Evolutionary conservation across 192 early-diverging fungal genomes (phyloP), one percentile per base, ranked within the genome.

Genomic region (Chytriomyces sp.): DNA sequence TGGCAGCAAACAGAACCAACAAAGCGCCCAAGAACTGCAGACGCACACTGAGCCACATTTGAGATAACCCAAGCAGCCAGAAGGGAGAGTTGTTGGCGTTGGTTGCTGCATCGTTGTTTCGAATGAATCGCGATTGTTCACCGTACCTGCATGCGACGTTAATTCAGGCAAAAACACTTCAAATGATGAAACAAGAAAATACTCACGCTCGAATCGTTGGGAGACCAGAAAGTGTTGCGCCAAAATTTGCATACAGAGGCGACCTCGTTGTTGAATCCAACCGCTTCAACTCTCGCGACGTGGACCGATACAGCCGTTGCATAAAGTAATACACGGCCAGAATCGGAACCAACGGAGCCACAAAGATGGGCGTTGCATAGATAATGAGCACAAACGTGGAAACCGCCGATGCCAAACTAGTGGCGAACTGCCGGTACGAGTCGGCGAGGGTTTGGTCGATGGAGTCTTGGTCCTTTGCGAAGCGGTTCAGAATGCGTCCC

Each of bases 241-340:
- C 45, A 59, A 69, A 24, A 44, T 87, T 93, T 0, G 95, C 87
- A 77, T 94, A 96, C 2, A 97, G 82, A 0, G 94, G 93, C 0
- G 92, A 92, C 47, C 94, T 86, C 18, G 93, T 82, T 26, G 93
- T 88, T 5, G 93, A 92, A 64, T 95, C 94, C 5, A 98, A 81
- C n/a, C 94, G 92, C 76, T 96, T 95, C 44, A 98, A 71, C 81
- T 97, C 95, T 35, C 95, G 93, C 0, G 91, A 93, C 94, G 91
- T 90, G 4, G 89, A 77, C 45, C 93, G 84, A 82, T 96, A 98
- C 49, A 94, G 84, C 8, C 83, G 74, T n/a, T 93, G 91, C 7
- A 93, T 78, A 45, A 84, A 81, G 77, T 90, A 93, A 81, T 96
- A 95, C n/a, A 91, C 59, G 7, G 87, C 69, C 20, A 95, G 68